Evolutionary conservation across 1,284 basidiomycete genomes (phyloP).

Genomic region (Puccinia triticina): DNA sequence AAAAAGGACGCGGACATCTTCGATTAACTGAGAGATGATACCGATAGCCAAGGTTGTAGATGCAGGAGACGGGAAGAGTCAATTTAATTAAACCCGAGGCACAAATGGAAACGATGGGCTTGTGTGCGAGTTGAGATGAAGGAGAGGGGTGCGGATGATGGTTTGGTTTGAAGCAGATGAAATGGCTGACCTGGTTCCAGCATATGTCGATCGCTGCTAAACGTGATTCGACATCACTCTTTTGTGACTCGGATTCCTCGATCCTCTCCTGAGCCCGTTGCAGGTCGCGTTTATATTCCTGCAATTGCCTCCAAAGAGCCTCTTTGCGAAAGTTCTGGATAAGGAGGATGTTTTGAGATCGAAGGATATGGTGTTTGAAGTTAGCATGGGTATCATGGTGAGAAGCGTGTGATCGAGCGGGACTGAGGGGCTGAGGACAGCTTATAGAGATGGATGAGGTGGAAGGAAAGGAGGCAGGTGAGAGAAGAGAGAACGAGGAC

Average conservation of each 20-base stretch:
- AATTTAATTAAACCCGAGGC: background rate
- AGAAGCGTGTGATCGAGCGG: background rate
- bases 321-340: slow-evolving; percentile 78
- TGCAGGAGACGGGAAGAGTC: background rate
- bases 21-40: slow-evolving; percentile 66
- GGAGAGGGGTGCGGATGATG: slow-evolving; percentile 21
- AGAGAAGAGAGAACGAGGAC: slow-evolving; percentile 7
- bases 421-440: background rate
- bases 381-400: background rate
- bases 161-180: slow-evolving; percentile 46
- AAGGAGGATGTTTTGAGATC: background rate
- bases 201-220: slow-evolving; percentile 81
- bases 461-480: background rate
- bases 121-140: background rate
- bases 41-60: background rate
- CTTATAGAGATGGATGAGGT: background rate
- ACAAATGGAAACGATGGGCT: background rate
- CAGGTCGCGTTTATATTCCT: slow-evolving; percentile 80
- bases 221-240: slow-evolving; percentile 74
- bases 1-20: slow-evolving; percentile 70
- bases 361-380: background rate
- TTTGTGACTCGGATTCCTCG: slow-evolving; percentile 61
- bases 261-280: slow-evolving; percentile 65
- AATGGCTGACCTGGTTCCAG: slow-evolving; percentile 75
- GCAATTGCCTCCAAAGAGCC: slow-evolving; percentile 88